Evolutionary conservation across 2,329 filamentous ascomycete genomes (phyloP).

Genomic region (Rosellinia necatrix): DNA sequence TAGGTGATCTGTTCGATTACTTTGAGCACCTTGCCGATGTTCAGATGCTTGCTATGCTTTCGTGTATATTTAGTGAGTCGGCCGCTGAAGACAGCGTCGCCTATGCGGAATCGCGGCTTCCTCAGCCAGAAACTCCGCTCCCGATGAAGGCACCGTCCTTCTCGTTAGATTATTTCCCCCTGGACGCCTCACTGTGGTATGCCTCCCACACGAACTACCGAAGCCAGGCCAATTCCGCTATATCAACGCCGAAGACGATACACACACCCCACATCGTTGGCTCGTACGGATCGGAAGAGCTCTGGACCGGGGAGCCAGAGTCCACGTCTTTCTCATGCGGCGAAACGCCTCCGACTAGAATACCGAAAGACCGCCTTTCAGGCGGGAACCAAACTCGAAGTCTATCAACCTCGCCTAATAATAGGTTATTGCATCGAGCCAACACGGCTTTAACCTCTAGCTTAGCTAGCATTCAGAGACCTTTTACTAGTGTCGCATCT

Average conservation of each 20-base stretch:
- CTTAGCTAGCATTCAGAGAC: conserved; percentile 57
- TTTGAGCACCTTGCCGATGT: conserved; percentile 67
- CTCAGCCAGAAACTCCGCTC: conserved; percentile 64
- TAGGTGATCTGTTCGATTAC: conserved; percentile 65
- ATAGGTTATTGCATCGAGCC: conserved; percentile 55
- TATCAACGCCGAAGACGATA: conserved; percentile 61
- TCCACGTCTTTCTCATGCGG: conserved; percentile 65
- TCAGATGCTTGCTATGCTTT: conserved; percentile 74
- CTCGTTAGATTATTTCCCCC: conserved; percentile 69
- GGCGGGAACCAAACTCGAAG: conserved; percentile 56
- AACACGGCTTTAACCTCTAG: conserved; percentile 62
- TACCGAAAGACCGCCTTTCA: conserved; percentile 49
- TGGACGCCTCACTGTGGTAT: conserved; percentile 58
- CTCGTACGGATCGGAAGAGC: conserved; percentile 62
- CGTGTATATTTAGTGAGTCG: conserved; percentile 70
- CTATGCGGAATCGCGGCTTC: conserved; percentile 60
- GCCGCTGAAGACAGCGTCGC: conserved; percentile 59
- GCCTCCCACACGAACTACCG: conserved; percentile 49
- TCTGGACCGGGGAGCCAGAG: conserved; percentile 58
- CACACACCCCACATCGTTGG: conserved; percentile 61
- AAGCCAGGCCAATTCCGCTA: conserved; percentile 58
- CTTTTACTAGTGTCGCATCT: conserved; percentile 47
- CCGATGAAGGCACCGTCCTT: conserved; percentile 69
- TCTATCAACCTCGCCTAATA: conserved; percentile 64
- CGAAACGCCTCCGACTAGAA: conserved; percentile 62